These are phyloP conservation scores for Xylariales sp. DNA, from an alignment of 2,329 filamentous ascomycete genomes.

Conservation along the genomic window DNA sequence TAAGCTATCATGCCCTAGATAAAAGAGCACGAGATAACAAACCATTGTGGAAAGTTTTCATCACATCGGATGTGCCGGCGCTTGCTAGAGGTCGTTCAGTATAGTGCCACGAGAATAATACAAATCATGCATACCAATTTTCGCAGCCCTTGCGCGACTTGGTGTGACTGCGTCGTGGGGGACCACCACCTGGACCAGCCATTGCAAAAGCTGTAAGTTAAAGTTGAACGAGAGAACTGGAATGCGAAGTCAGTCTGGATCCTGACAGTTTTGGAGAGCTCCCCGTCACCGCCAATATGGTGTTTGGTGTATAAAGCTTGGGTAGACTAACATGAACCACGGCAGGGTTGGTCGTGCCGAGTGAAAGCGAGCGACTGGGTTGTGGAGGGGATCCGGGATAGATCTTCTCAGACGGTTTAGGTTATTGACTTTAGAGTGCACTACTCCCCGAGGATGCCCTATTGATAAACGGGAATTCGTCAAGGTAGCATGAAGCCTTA, in stretches of 20 bases:
- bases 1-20: constrained; percentile 3
- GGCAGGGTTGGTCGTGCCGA: constrained; percentile 22
- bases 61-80: constrained; percentile 96
- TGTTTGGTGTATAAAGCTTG: too few species aligned
- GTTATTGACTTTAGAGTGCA: background rate
- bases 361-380: constrained; percentile 25
- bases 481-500: background rate
- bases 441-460: background rate
- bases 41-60: constrained; percentile 98
- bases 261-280: too few species aligned
- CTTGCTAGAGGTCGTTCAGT: constrained; percentile 51
- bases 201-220: constrained; percentile 47
- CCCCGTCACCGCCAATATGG: too few species aligned
- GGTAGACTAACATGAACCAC: constrained; percentile 24
- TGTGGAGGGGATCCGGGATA: constrained; percentile 18
- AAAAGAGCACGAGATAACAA: constrained; percentile 26
- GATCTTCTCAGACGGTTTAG: constrained; percentile 16
- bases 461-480: background rate
- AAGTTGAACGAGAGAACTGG: constrained; percentile 32
- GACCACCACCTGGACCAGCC: constrained; percentile 92
- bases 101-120: background rate
- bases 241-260: constrained; percentile 19
- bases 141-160: constrained; percentile 99
- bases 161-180: constrained; percentile 84
- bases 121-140: constrained; percentile 58